These are phyloP conservation scores for Betula pendula DNA, from an alignment of 306 rosid genomes.

Conservation along the genomic window DNA sequence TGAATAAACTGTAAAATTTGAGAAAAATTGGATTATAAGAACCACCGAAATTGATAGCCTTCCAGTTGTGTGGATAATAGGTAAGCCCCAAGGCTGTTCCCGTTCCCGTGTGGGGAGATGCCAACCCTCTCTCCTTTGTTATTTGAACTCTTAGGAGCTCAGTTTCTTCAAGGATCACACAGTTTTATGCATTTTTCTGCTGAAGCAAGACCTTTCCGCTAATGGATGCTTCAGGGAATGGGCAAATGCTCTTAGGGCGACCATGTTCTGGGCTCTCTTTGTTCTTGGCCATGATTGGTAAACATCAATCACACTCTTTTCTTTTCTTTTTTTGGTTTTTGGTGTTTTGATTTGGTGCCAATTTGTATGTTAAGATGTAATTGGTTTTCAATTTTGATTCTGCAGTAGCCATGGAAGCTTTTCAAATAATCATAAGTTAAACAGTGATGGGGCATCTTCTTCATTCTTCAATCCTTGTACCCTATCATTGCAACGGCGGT, in stretches of 20 bases:
- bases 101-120: constrained; percentile 10
- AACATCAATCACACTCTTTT: background rate
- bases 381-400: constrained; percentile 21
- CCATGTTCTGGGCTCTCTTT: constrained; percentile 99
- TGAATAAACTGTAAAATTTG: no score
- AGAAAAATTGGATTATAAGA: no score
- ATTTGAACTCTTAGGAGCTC: no score
- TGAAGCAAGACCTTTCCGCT: no score
- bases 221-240: no score
- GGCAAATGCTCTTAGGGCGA: no score
- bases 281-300: constrained; percentile 99
- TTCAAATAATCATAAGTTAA: constrained; percentile 65
- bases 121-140: constrained; percentile 36
- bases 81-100: background rate
- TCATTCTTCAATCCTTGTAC: constrained; percentile 96
- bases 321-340: background rate
- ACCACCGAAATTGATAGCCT: no score
- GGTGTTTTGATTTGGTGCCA: constrained; percentile 13
- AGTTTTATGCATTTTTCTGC: no score
- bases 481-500: no score
- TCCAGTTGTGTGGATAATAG: constrained; percentile 26
- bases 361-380: constrained; percentile 19
- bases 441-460: constrained; percentile 86
- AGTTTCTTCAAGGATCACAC: no score
- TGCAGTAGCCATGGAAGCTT: constrained; percentile 99